Conservation (phyloP, 805 yeast species). For the Kazachstania bromeliacearum region DNA sequence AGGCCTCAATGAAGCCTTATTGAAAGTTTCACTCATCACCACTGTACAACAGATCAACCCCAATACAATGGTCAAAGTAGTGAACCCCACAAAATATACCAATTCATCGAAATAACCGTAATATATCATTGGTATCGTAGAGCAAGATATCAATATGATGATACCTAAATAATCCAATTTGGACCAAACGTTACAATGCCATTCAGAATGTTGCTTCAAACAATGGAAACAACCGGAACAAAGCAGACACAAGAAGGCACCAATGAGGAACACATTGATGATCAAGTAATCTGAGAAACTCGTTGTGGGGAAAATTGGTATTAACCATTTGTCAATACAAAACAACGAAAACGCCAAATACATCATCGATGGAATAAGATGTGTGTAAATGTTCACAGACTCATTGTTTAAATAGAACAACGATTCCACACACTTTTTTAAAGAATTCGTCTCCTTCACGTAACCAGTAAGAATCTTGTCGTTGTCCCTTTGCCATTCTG, state of each 20-base stretch:
- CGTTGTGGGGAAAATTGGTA: constrained; percentile 30
- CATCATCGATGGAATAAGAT: constrained; percentile 37
- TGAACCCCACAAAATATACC: constrained; percentile 21
- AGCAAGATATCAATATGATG: constrained; percentile 55
- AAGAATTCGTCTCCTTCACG: constrained; percentile 46
- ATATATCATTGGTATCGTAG: constrained; percentile 43
- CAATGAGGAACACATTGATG: constrained; percentile 44
- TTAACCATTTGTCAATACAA: constrained; percentile 22
- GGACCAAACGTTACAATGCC: constrained; percentile 48
- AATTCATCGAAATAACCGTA: constrained; percentile 36
- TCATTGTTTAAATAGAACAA: constrained; percentile 57
- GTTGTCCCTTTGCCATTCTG: constrained; percentile 68
- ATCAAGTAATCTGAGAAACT: constrained; percentile 39
- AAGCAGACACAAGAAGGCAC: constrained; percentile 50
- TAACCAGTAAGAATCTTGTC: constrained; percentile 58
- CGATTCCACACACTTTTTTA: constrained; percentile 37
- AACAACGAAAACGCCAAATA: constrained; percentile 22
- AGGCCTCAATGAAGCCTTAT: constrained; percentile 59
- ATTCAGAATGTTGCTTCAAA: constrained; percentile 54
- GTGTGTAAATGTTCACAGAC: constrained; percentile 62
- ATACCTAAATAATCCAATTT: constrained; percentile 72
- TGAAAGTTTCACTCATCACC: constrained; percentile 58
- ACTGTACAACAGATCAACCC: constrained; percentile 55
- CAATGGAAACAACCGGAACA: constrained; percentile 62
- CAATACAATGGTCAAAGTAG: constrained; percentile 38